Percentiles rank a stretch among this genome's conserved stretches.
phyloP scores from a whole-genome alignment of 140 eudicot species.

The Anethum foeniculum region DNA sequence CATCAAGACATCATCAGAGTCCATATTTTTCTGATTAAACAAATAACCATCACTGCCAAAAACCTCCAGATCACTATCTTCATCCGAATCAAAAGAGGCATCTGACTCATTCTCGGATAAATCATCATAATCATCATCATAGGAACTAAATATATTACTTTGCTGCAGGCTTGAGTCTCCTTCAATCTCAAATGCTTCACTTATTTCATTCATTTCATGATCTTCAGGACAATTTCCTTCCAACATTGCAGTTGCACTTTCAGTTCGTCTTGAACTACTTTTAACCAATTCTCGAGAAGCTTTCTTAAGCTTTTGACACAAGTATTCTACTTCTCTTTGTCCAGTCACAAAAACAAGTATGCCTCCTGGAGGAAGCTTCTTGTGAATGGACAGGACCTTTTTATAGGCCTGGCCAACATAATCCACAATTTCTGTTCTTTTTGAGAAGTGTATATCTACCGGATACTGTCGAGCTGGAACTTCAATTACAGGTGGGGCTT shows the following conservation, averaged over 20 bases:
- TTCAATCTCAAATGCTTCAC: slow-evolving; percentile 74
- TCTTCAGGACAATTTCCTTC: slow-evolving; percentile 29
- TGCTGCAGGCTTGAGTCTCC: slow-evolving; percentile 31
- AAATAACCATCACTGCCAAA: slow-evolving; percentile 25
- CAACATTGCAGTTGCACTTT: slow-evolving; percentile 20
- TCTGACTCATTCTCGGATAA: slow-evolving; percentile 40
- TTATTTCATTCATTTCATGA: slow-evolving; percentile 53
- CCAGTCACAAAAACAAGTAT: slow-evolving; percentile 94
- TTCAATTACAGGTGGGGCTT: slow-evolving; percentile 73
- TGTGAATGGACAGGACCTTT: slow-evolving; percentile 81
- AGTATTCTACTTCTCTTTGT: slow-evolving; percentile 85
- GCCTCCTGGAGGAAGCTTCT: slow-evolving; percentile 86
- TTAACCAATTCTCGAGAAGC: slow-evolving; percentile 53
- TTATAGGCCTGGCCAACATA: slow-evolving; percentile 95
- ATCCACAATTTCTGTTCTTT: slow-evolving; percentile 73
- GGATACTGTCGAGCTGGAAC: slow-evolving; percentile 83
- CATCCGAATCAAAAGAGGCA: slow-evolving; percentile 37
- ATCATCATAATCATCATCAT: slow-evolving; percentile 39
- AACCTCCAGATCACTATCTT: slow-evolving; percentile 61
- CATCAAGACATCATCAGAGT: slow-evolving; percentile 32
- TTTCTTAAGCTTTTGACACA: slow-evolving; percentile 64
- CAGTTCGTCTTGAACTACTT: slow-evolving; percentile 19
- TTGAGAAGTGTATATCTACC: slow-evolving; percentile 75
- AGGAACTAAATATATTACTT: slow-evolving; percentile 54
- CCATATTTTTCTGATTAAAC: slow-evolving; percentile 11